Percentiles rank a stretch among this genome's conserved stretches.
Evolutionary conservation across 345 rosid species (phyloP).

Genomic region (Eucalyptus virginea): DNA sequence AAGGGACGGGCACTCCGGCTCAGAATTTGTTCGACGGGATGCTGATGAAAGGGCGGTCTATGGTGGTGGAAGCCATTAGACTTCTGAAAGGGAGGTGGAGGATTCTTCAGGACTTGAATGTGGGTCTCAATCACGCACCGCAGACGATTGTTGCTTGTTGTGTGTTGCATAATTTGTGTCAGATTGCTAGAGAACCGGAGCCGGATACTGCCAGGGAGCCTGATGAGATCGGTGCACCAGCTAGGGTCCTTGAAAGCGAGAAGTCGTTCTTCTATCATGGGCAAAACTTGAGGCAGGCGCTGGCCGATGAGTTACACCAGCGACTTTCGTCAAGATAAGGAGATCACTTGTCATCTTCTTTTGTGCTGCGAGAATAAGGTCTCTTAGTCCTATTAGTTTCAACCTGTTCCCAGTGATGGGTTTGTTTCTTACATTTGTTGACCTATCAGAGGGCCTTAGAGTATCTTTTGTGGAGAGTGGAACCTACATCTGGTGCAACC

Average conservation of each 20-base stretch:
- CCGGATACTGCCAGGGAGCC: conserved; percentile 85
- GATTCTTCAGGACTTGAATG: conserved; percentile 91
- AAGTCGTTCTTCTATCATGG: conserved; percentile 69
- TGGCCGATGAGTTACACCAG: conserved; percentile 92
- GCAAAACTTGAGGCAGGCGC: conserved; percentile 81
- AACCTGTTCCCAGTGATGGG: not conserved
- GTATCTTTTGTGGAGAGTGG: not conserved
- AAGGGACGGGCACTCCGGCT: conserved; percentile 72
- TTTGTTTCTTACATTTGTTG: not conserved
- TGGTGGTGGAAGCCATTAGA: conserved; percentile 90
- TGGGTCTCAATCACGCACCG: conserved; percentile 86
- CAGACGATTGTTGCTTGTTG: conserved; percentile 98
- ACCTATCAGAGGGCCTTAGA: not conserved
- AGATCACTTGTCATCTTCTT: not conserved
- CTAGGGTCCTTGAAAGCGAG: conserved; percentile 79
- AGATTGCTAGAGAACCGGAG: conserved; percentile 94
- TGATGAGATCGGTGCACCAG: conserved; percentile 57
- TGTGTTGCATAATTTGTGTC: conserved; percentile 94
- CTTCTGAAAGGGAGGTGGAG: conserved; percentile 89
- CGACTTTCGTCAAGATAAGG: conserved; percentile 71
- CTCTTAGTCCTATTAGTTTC: not conserved
- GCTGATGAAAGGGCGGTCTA: conserved; percentile 96
- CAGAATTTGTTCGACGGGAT: conserved; percentile 94
- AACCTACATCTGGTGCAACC: not conserved
- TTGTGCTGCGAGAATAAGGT: not conserved